phyloP scores from a whole-genome alignment of 495 filamentous ascomycete genomes.

The Penicillium bialowiezense region DNA sequence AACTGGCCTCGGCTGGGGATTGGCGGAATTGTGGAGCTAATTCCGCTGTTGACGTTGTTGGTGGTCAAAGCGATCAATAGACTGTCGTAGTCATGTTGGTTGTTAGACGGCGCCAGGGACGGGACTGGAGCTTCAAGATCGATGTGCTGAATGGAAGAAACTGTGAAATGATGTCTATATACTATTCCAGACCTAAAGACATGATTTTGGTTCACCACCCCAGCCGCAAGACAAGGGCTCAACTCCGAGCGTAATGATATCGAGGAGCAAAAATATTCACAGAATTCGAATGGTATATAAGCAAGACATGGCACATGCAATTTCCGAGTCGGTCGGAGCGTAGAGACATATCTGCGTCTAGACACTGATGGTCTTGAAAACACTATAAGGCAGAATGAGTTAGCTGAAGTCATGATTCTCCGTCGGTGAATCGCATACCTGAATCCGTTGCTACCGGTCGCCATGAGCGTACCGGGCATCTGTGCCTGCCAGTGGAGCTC shows the following conservation, averaged over 20 bases:
- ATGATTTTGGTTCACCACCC: constrained; percentile 7
- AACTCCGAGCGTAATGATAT: constrained; percentile 12
- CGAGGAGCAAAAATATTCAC: constrained; percentile 18
- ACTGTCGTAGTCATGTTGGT: neutral
- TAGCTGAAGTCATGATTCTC: constrained; percentile 17
- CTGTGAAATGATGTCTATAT: constrained; percentile 1
- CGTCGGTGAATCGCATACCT: constrained; percentile 44
- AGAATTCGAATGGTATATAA: constrained; percentile 31
- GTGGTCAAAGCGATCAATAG: neutral
- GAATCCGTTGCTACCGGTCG: constrained; percentile 84
- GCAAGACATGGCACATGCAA: constrained; percentile 32
- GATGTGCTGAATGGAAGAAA: neutral
- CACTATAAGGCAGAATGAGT: constrained; percentile 25
- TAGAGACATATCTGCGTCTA: constrained; percentile 25
- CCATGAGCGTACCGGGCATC: constrained; percentile 87
- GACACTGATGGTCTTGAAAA: constrained; percentile 58
- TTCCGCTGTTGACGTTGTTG: constrained; percentile 10
- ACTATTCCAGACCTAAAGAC: constrained; percentile 7
- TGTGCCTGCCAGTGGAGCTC: constrained; percentile 97
- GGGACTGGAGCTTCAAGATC: neutral
- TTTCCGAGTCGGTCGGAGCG: constrained; percentile 14
- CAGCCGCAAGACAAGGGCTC: constrained; percentile 2
- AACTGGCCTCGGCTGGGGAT: constrained; percentile 13
- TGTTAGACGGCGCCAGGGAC: too few relatives aligned
- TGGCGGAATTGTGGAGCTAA: constrained; percentile 12